Evolutionary conservation across 1,139 yeast species (phyloP), one percentile per base, ranked within the genome.

Genomic region (Taphrina communis): DNA sequence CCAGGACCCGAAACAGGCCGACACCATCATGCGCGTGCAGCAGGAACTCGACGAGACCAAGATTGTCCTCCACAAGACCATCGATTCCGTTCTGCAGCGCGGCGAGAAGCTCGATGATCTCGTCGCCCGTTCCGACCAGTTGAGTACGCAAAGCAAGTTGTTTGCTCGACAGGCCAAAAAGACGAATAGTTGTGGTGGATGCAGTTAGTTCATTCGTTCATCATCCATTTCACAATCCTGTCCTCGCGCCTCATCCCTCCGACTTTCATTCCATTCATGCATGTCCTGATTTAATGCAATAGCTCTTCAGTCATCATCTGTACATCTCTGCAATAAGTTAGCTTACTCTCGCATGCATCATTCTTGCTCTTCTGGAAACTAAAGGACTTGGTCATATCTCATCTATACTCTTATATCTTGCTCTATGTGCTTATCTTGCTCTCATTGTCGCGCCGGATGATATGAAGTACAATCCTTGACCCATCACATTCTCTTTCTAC

Each of bases 1-100:
- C 80, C 99, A 94, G 80, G 97, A 95, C 78, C 99, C 99, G 35
- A 84, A 89, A 50, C 97, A 94, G 81, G 98, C 99, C 0, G 99
- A 94, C 77, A 89, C 97, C 17, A 88, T 94, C 73, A 88, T 94
- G 96, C 90, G 89, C 79, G 99, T 94, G 48, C 99, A 95, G 81
- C 96, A 92, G 77, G 99, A 94, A 79, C 85, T 94, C 75, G 99
- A 95, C 79, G 99, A 95, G 77, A 94, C 99, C 56, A 95, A 94
- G 83, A 91, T 93, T 75, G 97, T 93, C 53, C 83, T 94, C 76
- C 98, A 94, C 80, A 92, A 94, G 82, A 92, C 98, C 60, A 94
- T 94, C 75, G 98, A 95, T 79, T 85, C 89, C 72, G 97, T 95
- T 21, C 84, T 94, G 75, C 96, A 91, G 78, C 87, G 99, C 78